Evolutionary conservation across 345 rosid species (phyloP).

Genomic region (Euclidium syriacum): DNA sequence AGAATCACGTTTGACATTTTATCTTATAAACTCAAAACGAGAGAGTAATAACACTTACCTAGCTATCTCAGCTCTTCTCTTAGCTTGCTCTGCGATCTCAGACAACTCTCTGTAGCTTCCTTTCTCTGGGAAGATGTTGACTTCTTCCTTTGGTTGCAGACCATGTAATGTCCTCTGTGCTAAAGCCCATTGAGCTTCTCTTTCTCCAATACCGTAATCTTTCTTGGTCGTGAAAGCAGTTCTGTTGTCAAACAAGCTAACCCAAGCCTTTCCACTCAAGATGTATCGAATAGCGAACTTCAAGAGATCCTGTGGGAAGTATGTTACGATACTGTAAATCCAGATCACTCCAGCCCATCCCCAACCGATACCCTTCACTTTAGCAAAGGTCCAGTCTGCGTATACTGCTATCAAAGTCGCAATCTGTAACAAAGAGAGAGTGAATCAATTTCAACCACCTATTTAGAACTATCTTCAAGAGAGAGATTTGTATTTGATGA

Average conservation of each 20-base stretch:
- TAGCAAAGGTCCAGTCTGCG: constrained; percentile 50
- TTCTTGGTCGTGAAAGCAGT: constrained; percentile 90
- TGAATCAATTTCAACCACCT: not conserved
- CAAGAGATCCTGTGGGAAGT: constrained; percentile 71
- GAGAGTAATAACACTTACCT: no score
- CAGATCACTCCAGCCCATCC: constrained; percentile 81
- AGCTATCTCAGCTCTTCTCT: constrained; percentile 93
- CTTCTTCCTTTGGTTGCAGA: constrained; percentile 64
- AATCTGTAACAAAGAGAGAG: constrained; percentile 37
- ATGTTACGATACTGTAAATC: constrained; percentile 73
- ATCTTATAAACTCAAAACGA: no score
- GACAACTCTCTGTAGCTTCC: constrained; percentile 75
- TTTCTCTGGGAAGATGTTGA: constrained; percentile 50
- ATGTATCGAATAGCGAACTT: constrained; percentile 84
- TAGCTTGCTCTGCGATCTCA: constrained; percentile 98
- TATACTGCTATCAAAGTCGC: constrained; percentile 58
- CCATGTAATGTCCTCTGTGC: constrained; percentile 86
- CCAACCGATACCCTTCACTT: constrained; percentile 51
- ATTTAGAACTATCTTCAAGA: no score
- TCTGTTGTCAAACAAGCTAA: constrained; percentile 72
- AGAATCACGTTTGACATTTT: no score
- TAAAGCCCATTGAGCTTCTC: constrained; percentile 94
- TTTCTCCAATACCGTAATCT: constrained; percentile 81
- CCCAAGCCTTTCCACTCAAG: constrained; percentile 90
- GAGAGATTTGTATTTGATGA: constrained; percentile 5